Evolutionary conservation across 179 eudicot species (phyloP), one percentile per base, ranked within the genome.

Genomic region (Pouteria campechiana): DNA sequence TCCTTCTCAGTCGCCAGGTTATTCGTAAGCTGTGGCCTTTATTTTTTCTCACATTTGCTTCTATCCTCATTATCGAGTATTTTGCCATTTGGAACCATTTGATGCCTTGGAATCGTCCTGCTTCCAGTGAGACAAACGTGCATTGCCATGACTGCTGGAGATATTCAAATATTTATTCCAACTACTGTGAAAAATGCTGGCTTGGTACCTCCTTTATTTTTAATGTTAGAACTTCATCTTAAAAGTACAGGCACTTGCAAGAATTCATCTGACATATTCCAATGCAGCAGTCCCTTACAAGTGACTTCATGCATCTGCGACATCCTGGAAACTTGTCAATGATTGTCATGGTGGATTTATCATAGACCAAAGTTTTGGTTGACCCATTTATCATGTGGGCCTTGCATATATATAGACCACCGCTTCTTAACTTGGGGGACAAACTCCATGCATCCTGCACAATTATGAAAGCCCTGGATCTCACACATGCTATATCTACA

Each of bases 61-160:
- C 61, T 47, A 64, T 87, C 52, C 85, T 92, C 53, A 48, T 80
- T 7, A 68, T 81, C 23, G 96, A 83, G 55, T 92, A 92, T 60
- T 72, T 88, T 32, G 85, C 93, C 17, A 70, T 76, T 44, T 92
- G 96, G 99, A 74, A 57, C 60, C 63, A 60, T 44, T 38, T 72
- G 51, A 61, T 59, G 60, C 70, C 77, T 35, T 54, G 49, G 43
- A 57, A 55, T 60, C 48, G 32, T 37, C 55, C 42, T 37, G 53
- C 34, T 22, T 27, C 52, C 13, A 50, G 29, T 56, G 69, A 58
- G 35, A 56, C 61, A 42, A 14, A 59, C 57, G 57, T 73, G 47
- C 74, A 32, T 50, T 92, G 99, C 58, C 94, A 83, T 70, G 94
- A 80, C 48, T 92, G 99, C 74, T 88, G 89, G 89, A 70, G 50